Base-by-base conservation (phyloP, 2,329 filamentous ascomycete species). In the Cytospora paraplurivora region DNA sequence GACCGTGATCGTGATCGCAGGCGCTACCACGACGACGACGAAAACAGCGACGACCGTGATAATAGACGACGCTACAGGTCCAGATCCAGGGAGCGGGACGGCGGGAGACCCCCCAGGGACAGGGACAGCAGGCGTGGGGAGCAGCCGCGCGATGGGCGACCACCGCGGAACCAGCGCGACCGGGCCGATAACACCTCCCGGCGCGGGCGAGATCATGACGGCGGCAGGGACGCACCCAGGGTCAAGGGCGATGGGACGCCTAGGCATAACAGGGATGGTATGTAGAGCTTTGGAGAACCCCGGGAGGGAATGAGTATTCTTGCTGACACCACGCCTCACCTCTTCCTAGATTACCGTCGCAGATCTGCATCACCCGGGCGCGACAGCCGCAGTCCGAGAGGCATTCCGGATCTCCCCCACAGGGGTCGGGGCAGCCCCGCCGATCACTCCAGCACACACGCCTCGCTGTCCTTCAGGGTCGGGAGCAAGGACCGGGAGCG, bases 331-430 rank as follows among this genome's bases (percentile, higher is more conserved):
- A 4, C 4, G 35, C 15, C 13, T n/a, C n/a, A 2, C 12, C 32
- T n/a, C 12, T 19, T n/a, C 21, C 8, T 33, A 66, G 73, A 72
- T 38, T 52, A 71, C 38, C 71, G 67, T 35, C 76, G 75, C 38
- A 76, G 76, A 62, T 77, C 77, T n/a, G 75, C 74, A 13, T 78
- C 77, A 0, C 76, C 76, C 2, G 63, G 51, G 5, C 67, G 66
- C 15, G 27, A 27, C 27, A 69, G 63, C 64, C 64, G 64, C 17
- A 71, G 68, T 53, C 70, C 63, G 33, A 7, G 27, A 27, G 27
- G 21, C 65, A 71, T 56, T 59, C 67, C 70, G 41, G 56, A 71
- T 3, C 70, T 78, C 5, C 77, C 76, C 8, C 77, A 76, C 6
- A 75, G 76, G 32, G 66, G 71, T 56, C 76, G 72, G 59, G 62